Evolutionary conservation across 805 yeast genomes (phyloP).

Genomic region (Candida loeiensis): DNA sequence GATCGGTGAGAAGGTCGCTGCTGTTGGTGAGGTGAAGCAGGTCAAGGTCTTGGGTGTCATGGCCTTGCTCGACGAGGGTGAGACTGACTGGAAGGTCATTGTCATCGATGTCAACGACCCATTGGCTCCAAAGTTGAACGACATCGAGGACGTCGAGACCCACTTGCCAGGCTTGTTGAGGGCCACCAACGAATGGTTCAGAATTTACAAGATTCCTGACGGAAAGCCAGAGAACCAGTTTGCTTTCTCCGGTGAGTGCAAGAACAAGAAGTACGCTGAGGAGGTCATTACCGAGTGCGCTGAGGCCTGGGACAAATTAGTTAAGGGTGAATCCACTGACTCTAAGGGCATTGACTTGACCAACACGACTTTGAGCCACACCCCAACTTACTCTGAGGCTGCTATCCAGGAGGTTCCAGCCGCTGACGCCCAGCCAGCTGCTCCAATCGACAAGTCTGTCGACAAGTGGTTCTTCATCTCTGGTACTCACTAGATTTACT

Average conservation of each 20-base stretch:
- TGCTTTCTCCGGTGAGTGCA: slow-evolving; percentile 69
- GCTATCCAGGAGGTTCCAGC: slow-evolving; percentile 57
- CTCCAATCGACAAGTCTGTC: slow-evolving; percentile 92
- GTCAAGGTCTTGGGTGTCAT: slow-evolving; percentile 73
- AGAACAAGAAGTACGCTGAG: slow-evolving; percentile 56
- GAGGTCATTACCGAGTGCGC: slow-evolving; percentile 60
- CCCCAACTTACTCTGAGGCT: slow-evolving; percentile 48
- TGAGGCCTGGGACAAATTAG: slow-evolving; percentile 61
- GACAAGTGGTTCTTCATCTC: slow-evolving; percentile 99
- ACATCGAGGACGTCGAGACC: slow-evolving; percentile 63
- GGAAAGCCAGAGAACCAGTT: slow-evolving; percentile 75
- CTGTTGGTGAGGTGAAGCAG: slow-evolving; percentile 52
- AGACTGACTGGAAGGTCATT: slow-evolving; percentile 91
- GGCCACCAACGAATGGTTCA: slow-evolving; percentile 74
- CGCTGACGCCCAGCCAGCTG: slow-evolving; percentile 72
- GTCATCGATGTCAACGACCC: slow-evolving; percentile 69
- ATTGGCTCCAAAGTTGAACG: slow-evolving; percentile 54
- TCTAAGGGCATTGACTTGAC: slow-evolving; percentile 63
- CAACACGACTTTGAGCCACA: slow-evolving; percentile 64
- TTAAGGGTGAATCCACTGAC: slow-evolving; percentile 42
- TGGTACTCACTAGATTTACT: slow-evolving; percentile 51
- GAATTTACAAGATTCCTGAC: slow-evolving; percentile 77
- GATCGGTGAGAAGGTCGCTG: slow-evolving; percentile 45
- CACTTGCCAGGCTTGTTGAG: slow-evolving; percentile 69
- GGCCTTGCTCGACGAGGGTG: slow-evolving; percentile 88